Percentiles rank a stretch among this genome's conserved stretches.
phyloP scores from a whole-genome alignment of 164 flowering plant genomes.

The Santalum album region DNA sequence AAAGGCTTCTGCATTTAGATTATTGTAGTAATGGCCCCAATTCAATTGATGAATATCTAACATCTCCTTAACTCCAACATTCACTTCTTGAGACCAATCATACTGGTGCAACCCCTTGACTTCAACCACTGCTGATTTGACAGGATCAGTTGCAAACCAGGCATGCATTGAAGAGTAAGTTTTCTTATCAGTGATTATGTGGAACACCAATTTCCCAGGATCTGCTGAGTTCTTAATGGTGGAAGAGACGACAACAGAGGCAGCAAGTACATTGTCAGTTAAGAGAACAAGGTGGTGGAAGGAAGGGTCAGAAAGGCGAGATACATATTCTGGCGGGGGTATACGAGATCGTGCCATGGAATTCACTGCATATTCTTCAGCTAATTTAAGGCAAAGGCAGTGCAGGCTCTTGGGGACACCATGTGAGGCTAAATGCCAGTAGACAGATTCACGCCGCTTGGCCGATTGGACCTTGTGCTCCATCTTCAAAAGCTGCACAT shows the following conservation, averaged over 20 bases:
- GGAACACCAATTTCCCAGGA: conserved; percentile 61
- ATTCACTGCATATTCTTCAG: conserved; percentile 64
- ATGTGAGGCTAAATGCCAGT: conserved; percentile 61
- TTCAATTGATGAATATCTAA: conserved; percentile 34
- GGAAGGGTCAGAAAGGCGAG: conserved; percentile 43
- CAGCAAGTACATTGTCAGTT: conserved; percentile 73
- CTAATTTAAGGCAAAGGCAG: conserved; percentile 51
- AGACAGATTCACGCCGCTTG: conserved; percentile 35
- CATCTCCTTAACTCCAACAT: conserved; percentile 40
- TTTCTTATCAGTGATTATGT: conserved; percentile 71
- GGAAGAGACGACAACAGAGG: conserved; percentile 58
- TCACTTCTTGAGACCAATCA: conserved; percentile 55
- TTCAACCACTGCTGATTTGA: conserved; percentile 45
- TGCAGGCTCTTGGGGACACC: conserved; percentile 64
- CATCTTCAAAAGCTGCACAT: conserved; percentile 42
- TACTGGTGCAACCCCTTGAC: conserved; percentile 76
- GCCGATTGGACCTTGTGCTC: conserved; percentile 44
- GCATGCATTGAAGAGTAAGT: conserved; percentile 78
- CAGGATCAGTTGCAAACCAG: conserved; percentile 56
- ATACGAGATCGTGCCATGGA: conserved; percentile 52
- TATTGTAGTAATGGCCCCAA: conserved; percentile 26
- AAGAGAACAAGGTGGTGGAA: conserved; percentile 52
- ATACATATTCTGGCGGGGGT: conserved; percentile 46
- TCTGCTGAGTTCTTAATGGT: conserved; percentile 29
- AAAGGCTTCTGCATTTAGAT: conserved; percentile 18